Evolutionary conservation across 371 early-diverging fungal species (phyloP), one percentile per base, ranked within the genome.

Genomic region (Batrachochytrium dendrobatidis): DNA sequence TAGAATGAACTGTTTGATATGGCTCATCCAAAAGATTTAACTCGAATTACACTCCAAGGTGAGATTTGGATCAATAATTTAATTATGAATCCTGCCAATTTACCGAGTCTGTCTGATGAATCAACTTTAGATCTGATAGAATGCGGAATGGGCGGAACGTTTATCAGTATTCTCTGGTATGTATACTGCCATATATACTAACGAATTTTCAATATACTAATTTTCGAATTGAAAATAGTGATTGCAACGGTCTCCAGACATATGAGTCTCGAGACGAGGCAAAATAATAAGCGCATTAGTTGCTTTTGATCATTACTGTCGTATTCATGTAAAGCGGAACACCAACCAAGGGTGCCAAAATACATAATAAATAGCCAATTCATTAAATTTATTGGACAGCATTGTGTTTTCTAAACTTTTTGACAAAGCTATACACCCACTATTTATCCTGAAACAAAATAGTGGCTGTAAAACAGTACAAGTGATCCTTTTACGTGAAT

Each of bases 1-100:
- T 44, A 72, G 72, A 74, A 75, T 57, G 81, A 80, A 56, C 63
- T 80, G 7, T 78, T 78, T 61, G 81, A 80, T 54, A 80, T 80
- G 78, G 79, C 71, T 0, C 67, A 73, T 57, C 73, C 76, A 1
- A 39, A 25, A 25, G 34, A 53, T 24, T 22, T 45, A 5, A 17
- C 55, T 7, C n/a, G 29, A 12, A 76, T 76, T 24, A 69, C 69
- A n/a, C 55, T 72, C 18, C 55, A 71, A 34, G 75, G 71, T 68
- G 46, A 26, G 57, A 43, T 18, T 15, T 39, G 39, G 15, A 39
- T 10, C 22, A 28, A 10, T 8, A 12, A 3, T 8, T 51, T 51
- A 33, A 8, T 12, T 24, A 4, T 22, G 22, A n/a, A n/a, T 49
- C 12, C 49, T n/a, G 24, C 12, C 28, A 7, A 8, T 24, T 7